These are phyloP conservation scores for Fusarium aywerte DNA, from an alignment of 2,329 filamentous ascomycete genomes.

Conservation along the genomic window DNA sequence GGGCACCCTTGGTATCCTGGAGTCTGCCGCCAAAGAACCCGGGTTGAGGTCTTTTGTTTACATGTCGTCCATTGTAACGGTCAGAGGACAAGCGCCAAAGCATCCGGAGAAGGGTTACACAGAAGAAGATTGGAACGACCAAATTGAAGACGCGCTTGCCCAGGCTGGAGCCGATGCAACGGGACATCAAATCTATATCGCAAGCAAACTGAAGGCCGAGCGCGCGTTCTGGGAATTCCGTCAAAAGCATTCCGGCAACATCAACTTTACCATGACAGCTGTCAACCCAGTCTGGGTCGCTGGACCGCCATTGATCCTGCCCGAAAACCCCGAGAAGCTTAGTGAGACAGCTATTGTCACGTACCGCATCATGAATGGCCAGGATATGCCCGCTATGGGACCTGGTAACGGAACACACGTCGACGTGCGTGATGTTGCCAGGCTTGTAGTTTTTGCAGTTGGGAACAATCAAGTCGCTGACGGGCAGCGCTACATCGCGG, in stretches of 20 bases:
- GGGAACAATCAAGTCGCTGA: conserved; percentile 9
- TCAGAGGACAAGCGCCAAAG: not conserved
- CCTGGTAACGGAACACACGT: conserved; percentile 24
- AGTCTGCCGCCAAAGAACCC: conserved; percentile 4
- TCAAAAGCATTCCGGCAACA: not conserved
- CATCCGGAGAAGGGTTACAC: not conserved
- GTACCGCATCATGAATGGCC: conserved; percentile 19
- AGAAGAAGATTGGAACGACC: conserved; percentile 25
- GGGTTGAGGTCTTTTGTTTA: conserved; percentile 5
- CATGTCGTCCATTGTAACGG: conserved; percentile 13
- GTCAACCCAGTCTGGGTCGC: conserved; percentile 23
- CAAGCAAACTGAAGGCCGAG: conserved; percentile 24
- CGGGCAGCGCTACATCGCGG: conserved; percentile 17
- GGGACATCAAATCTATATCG: conserved; percentile 19
- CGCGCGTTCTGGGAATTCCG: conserved; percentile 21
- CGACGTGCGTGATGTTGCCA: conserved; percentile 21
- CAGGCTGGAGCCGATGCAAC: not conserved
- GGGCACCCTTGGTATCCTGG: conserved; percentile 7
- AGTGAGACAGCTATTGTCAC: conserved; percentile 22
- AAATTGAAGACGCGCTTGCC: conserved; percentile 2
- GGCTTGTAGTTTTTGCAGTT: conserved; percentile 10
- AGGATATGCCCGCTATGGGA: not conserved
- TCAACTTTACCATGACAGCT: conserved; percentile 15
- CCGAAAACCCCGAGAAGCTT: conserved; percentile 15
- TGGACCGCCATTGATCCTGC: conserved; percentile 10